Evolutionary conservation across 306 rosid genomes (phyloP).

Genomic region (Hippophae tibetana): DNA sequence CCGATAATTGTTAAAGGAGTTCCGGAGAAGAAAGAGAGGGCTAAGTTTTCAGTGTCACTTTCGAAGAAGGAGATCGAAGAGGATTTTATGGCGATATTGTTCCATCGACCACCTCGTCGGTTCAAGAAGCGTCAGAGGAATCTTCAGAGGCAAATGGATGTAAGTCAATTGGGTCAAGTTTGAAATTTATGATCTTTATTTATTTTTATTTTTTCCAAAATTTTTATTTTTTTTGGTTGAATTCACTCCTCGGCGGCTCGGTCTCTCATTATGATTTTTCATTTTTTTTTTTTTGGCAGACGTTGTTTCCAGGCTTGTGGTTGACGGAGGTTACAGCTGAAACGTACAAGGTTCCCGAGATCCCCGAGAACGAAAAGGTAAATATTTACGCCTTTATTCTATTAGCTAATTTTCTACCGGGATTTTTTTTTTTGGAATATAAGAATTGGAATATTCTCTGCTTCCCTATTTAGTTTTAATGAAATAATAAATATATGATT

Average conservation of each 20-base stretch:
- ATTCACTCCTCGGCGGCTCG: not conserved
- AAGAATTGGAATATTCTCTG: too few relatives aligned
- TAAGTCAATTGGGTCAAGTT: slow-evolving; percentile 8
- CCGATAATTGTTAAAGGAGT: not conserved
- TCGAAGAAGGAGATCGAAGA: slow-evolving; percentile 28
- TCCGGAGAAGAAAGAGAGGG: not conserved
- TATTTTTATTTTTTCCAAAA: not conserved
- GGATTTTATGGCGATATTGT: slow-evolving; percentile 22
- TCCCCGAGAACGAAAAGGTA: not conserved
- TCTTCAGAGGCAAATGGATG: slow-evolving; percentile 29
- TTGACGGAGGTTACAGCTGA: not conserved
- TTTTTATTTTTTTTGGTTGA: not conserved
- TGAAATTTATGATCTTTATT: not conserved
- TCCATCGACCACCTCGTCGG: slow-evolving; percentile 20
- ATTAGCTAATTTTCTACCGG: too few relatives aligned
- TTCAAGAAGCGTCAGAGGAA: slow-evolving; percentile 16
- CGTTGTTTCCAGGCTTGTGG: not conserved
- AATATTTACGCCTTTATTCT: not conserved
- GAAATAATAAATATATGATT: too few relatives aligned
- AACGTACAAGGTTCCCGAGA: not conserved
- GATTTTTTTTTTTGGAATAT: too few relatives aligned
- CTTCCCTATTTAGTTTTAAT: too few relatives aligned
- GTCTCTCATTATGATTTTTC: not conserved
- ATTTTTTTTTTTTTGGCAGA: not conserved
- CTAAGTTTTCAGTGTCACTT: slow-evolving; percentile 2